Base-by-base conservation (phyloP, 768 basidiomycete species). In the Rhizopogon rudus region DNA sequence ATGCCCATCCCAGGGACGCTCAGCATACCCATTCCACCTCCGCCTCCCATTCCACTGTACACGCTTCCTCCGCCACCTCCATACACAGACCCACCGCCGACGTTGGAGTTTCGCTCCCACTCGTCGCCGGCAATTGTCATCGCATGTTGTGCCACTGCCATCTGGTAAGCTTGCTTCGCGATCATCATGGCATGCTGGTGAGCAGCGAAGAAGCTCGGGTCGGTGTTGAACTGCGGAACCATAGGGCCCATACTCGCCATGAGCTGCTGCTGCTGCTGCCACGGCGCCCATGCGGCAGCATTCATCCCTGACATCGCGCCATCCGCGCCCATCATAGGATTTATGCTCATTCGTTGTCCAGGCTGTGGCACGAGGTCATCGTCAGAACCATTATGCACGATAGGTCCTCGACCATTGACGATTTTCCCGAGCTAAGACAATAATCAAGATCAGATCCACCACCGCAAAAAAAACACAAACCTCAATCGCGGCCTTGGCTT, bases 131-230 rank as follows among this genome's bases (percentile, higher is more conserved):
- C 92, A 7, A 85, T 83, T 7, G 84, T 87, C 81, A 93, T 87
- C 5, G 92, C 92, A 60, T 93, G 92, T 68, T 92, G 92, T 5
- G 92, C 92, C 42, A 94, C 87, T 3, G 92, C 88, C 76, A 88
- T 83, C 69, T 93, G 92, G 65, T 91, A 94, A 3, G 91, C 84
- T 68, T 93, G 92, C 69, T 93, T 93, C 51, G 92, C 92, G 53
- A 78, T 72, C 73, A 91, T 73, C 81, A 94, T 90, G 2, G 92
- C 92, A 55, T 91, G 90, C 66, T 93, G 91, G 67, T 94, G 92
- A 16, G 90, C 91, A 5, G 77, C 83, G 31, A 90, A 59, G 66
- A 81, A 83, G 17, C 67, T 69, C 16, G 84, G 81, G 60, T 91
- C 87, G 6, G 77, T 65, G 56, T 71, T 14, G 25, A 67, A 76